These are phyloP conservation scores for Suhomyces pyralidae DNA, from an alignment of 805 yeast genomes.

Conservation along the genomic window DNA sequence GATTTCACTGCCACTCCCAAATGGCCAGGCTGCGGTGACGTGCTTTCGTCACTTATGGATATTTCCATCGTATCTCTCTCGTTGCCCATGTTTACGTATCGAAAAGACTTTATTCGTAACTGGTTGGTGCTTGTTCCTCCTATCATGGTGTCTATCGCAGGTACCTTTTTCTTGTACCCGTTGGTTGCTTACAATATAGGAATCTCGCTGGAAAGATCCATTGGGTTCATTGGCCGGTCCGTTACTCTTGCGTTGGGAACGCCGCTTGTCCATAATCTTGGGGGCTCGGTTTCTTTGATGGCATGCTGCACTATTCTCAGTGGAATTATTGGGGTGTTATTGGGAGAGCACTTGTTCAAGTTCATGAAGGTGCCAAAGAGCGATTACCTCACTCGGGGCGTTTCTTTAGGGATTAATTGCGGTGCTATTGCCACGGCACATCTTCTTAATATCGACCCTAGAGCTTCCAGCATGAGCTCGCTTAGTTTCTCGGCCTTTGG, in stretches of 20 bases:
- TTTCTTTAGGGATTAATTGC: conserved; percentile 72
- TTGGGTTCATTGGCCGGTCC: conserved; percentile 77
- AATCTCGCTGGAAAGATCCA: conserved; percentile 54
- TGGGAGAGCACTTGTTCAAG: conserved; percentile 53
- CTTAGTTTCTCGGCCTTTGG: conserved; percentile 72
- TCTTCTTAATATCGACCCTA: conserved; percentile 62
- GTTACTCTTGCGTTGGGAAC: conserved; percentile 79
- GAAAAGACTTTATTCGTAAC: conserved; percentile 59
- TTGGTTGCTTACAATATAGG: conserved; percentile 64
- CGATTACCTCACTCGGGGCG: conserved; percentile 74
- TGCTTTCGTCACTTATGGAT: conserved; percentile 68
- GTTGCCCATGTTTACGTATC: conserved; percentile 72
- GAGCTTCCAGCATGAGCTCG: conserved; percentile 78
- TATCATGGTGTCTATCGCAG: conserved; percentile 50
- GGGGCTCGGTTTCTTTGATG: conserved; percentile 68
- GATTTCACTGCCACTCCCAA: conserved; percentile 32
- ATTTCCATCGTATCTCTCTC: conserved; percentile 72
- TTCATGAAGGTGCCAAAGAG: conserved; percentile 52
- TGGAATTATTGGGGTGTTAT: conserved; percentile 71
- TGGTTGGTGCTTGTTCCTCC: conserved; percentile 61
- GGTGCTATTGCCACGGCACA: conserved; percentile 85
- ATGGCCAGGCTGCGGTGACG: conserved; percentile 83
- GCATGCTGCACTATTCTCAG: conserved; percentile 76
- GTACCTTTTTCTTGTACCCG: conserved; percentile 68
- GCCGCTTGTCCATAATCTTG: conserved; percentile 64